Percentiles rank a stretch among this genome's conserved stretches.
phyloP scores from a whole-genome alignment of 768 basidiomycete genomes.

The Coprinopsis cinerea region DNA sequence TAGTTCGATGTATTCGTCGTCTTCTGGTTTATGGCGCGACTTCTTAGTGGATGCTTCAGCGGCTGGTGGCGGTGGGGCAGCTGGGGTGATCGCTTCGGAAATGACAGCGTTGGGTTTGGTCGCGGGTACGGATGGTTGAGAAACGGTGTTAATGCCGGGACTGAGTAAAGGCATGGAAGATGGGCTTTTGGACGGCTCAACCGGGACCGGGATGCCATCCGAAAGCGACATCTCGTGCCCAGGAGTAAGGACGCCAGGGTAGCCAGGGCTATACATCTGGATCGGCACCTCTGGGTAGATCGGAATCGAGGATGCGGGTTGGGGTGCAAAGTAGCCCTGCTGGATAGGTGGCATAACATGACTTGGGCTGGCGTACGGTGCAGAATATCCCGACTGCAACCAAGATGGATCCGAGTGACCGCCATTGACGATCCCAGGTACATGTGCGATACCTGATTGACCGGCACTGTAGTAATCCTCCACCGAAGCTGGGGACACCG shows the following conservation, averaged over 20 bases:
- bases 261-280: too few species aligned
- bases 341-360: background rate
- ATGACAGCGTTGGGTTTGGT: background rate
- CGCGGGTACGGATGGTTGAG: too few species aligned
- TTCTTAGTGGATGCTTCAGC: background rate
- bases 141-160: too few species aligned
- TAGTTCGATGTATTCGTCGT: slow-evolving; percentile 6
- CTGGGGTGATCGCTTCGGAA: background rate
- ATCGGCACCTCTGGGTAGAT: background rate
- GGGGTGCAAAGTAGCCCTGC: background rate
- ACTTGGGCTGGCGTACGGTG: background rate
- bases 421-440: slow-evolving; percentile 2
- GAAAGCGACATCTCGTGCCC: background rate
- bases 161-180: background rate
- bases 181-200: background rate
- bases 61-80: background rate
- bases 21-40: background rate
- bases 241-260: background rate
- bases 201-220: background rate
- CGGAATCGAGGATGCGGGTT: background rate
- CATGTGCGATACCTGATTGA: background rate
- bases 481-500: background rate
- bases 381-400: background rate
- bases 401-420: slow-evolving; percentile 4
- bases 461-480: background rate